Evolutionary conservation across 805 yeast species (phyloP).

Genomic region (Scheffersomyces lignosus): DNA sequence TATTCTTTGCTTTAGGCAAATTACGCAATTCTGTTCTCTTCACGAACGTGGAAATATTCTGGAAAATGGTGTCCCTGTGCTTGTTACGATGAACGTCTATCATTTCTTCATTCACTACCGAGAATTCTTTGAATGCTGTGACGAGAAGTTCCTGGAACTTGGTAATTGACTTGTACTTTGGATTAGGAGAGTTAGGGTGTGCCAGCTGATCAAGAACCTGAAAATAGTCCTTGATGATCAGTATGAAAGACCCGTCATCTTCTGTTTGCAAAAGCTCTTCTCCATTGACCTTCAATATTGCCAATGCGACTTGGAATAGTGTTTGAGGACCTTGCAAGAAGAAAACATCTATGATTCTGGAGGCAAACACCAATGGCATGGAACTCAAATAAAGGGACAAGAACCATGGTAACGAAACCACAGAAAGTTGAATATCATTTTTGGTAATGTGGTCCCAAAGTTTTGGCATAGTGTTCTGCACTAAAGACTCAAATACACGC

Average conservation of each 20-base stretch:
- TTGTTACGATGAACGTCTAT: constrained; percentile 68
- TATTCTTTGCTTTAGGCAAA: constrained; percentile 68
- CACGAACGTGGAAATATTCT: constrained; percentile 85
- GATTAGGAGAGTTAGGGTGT: constrained; percentile 67
- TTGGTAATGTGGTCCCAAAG: constrained; percentile 78
- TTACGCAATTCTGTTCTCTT: constrained; percentile 90
- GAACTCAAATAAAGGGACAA: constrained; percentile 84
- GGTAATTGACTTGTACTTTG: constrained; percentile 65
- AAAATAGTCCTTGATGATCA: constrained; percentile 81
- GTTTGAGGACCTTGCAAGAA: constrained; percentile 88
- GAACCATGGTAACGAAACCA: constrained; percentile 96
- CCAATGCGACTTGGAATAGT: constrained; percentile 89
- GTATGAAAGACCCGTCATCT: constrained; percentile 92
- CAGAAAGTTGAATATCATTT: constrained; percentile 86
- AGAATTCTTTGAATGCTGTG: constrained; percentile 89
- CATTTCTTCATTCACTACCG: constrained; percentile 72
- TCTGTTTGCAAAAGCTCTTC: constrained; percentile 74
- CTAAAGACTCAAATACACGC: constrained; percentile 86
- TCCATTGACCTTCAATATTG: constrained; percentile 85
- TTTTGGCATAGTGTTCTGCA: constrained; percentile 85
- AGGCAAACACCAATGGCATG: constrained; percentile 93
- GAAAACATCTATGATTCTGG: constrained; percentile 86
- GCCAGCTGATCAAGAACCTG: constrained; percentile 74
- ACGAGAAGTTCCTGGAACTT: constrained; percentile 88
- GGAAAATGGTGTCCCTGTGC: constrained; percentile 74